Conservation (phyloP, 2,329 filamentous ascomycete genomes). For the Aureobasidium subglaciale region DNA sequence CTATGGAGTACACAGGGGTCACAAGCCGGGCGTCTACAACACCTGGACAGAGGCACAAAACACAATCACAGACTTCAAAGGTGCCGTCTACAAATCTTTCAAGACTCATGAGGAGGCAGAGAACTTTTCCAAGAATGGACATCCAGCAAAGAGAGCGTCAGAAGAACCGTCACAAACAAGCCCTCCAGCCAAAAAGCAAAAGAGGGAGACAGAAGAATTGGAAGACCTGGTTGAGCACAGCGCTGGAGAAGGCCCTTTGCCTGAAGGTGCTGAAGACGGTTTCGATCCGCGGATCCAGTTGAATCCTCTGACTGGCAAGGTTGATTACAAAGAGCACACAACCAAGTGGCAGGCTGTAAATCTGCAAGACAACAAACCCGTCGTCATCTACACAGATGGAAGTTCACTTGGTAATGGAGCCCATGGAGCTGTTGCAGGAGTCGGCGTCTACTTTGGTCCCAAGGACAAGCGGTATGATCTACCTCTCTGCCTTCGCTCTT, state of each 20-base stretch:
- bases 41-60: slow-evolving; percentile 63
- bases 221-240: slow-evolving; percentile 34
- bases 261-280: slow-evolving; percentile 50
- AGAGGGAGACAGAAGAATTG: slow-evolving; percentile 29
- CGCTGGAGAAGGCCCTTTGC: slow-evolving; percentile 50
- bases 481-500: neutral
- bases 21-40: slow-evolving; percentile 55
- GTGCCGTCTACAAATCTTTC: slow-evolving; percentile 49
- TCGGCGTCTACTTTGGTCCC: slow-evolving; percentile 59
- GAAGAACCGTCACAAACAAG: slow-evolving; percentile 18
- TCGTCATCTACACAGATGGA: slow-evolving; percentile 59
- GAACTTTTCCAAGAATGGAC: slow-evolving; percentile 56
- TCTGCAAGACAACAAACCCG: slow-evolving; percentile 36
- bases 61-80: slow-evolving; percentile 67
- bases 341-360: slow-evolving; percentile 42
- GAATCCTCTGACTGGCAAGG: slow-evolving; percentile 45
- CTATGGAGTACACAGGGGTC: slow-evolving; percentile 54
- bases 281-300: slow-evolving; percentile 54
- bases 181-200: slow-evolving; percentile 30
- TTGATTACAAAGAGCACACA: slow-evolving; percentile 48
- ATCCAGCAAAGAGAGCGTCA: slow-evolving; percentile 17
- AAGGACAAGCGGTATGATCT: slow-evolving; percentile 36
- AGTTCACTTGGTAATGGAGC: slow-evolving; percentile 54
- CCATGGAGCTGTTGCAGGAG: slow-evolving; percentile 49
- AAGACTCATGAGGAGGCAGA: slow-evolving; percentile 60